phyloP scores from a whole-genome alignment of 768 basidiomycete genomes.

The Lentinula sp. region DNA sequence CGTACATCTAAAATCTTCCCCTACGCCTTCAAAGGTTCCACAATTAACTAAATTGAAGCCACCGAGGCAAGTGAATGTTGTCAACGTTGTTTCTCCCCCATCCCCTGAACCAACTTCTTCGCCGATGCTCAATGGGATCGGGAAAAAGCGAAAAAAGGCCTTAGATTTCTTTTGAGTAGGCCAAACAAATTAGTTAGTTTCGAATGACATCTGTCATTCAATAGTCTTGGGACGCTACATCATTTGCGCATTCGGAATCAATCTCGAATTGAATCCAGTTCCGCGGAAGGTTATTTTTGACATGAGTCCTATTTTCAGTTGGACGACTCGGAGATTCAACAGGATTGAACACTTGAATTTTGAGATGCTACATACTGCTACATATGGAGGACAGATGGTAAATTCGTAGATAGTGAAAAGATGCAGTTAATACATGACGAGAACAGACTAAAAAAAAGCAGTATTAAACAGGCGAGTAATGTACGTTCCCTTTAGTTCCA shows the following conservation, averaged over 20 bases:
- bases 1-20: background rate
- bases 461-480: background rate
- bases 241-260: background rate
- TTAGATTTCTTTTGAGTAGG: conserved; percentile 16
- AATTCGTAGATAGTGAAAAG: background rate
- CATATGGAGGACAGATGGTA: background rate
- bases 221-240: too few species aligned
- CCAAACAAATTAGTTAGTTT: background rate
- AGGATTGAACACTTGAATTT: background rate
- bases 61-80: conserved; percentile 4
- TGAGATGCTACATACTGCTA: conserved; percentile 1
- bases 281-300: background rate
- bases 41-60: conserved; percentile 7
- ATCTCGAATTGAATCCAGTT: background rate
- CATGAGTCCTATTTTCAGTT: background rate
- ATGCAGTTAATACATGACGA: background rate
- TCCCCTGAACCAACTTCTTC: conserved; percentile 8
- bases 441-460: background rate
- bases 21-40: background rate
- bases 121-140: conserved; percentile 33
- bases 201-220: background rate
- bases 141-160: conserved; percentile 54
- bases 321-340: background rate
- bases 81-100: conserved; percentile 12
- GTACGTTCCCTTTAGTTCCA: background rate